Base-by-base conservation (phyloP, 352 stramenopile genomes). In the Discostella stelligera region DNA sequence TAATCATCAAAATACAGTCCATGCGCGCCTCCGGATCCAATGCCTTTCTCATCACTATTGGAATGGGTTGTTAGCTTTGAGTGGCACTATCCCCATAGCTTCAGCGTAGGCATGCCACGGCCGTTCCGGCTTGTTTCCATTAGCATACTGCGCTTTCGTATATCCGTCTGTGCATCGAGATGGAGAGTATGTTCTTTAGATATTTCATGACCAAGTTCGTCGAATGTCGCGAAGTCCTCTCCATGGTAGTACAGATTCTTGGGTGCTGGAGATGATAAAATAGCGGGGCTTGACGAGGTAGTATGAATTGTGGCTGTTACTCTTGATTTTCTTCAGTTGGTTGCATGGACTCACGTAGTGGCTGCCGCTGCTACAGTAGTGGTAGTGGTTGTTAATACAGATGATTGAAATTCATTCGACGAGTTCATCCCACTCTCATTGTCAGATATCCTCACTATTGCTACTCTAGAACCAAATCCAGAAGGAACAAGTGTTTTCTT, bases 1-100 rank as follows among this genome's bases (percentile, higher is more conserved):
- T 85, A 25, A 20, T 64, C 61, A 58, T 85, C 63, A 59, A 90
- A 88, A 14, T 79, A 82, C 7, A 90, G 62, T 2, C 64, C 70
- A 67, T 79, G 82, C 32, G 88, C 84, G 18, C 84, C 84, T 48
- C 84, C 84, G 10, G 25, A 0, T 63, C 53, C 37, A 71, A 27
- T 27, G 50, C 68, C 10, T 13, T 37, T 49, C 2, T 59, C 20
- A 54, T 80, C 27, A 11, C 59, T 76, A 55, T 91, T 91, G 54
- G 65, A 78, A 48, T 25, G 46, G 23, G 6, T 54, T 82, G 66
- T 5, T 59, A 23, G 18, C n/a, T 8, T 59, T 68, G 13, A 60
- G 23, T 49, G 49, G 74, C 32, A 53, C 30, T 4, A 77, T 81
- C 9, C 55, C 80, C 13, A 61, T 82, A 30, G 18, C 79, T 79